A percentile compares a stretch with the other conserved stretches of the same genome.
Evolutionary conservation across 345 rosid genomes (phyloP).

Genomic region (Limnanthes douglasii): DNA sequence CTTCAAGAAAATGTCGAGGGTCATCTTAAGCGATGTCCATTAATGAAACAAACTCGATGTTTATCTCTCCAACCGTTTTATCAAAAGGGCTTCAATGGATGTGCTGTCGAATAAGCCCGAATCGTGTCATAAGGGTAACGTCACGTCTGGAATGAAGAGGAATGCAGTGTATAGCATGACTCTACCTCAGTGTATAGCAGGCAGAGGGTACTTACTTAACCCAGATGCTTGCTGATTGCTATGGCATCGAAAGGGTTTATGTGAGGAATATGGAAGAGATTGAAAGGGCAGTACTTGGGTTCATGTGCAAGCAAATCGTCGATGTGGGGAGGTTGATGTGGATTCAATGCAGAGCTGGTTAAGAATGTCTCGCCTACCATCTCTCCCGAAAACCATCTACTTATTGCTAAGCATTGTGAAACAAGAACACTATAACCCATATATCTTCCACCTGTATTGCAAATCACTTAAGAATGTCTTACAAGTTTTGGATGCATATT

Average conservation of each 20-base stretch:
- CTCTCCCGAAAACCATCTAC: constrained; percentile 75
- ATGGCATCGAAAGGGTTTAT: constrained; percentile 50
- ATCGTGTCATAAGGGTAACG: constrained; percentile 9
- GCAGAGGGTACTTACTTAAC: constrained; percentile 94
- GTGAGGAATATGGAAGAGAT: constrained; percentile 48
- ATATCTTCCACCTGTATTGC: too few species aligned
- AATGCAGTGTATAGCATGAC: constrained; percentile 40
- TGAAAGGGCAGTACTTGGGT: constrained; percentile 68
- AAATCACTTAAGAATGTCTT: too few species aligned
- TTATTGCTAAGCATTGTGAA: too few species aligned
- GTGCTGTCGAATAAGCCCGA: constrained; percentile 16
- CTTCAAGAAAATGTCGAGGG: constrained; percentile 66
- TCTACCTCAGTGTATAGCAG: constrained; percentile 63
- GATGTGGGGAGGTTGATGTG: constrained; percentile 76
- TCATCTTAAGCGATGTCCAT: constrained; percentile 73
- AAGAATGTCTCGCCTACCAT: constrained; percentile 60
- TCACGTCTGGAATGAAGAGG: constrained; percentile 80
- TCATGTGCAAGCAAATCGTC: constrained; percentile 76
- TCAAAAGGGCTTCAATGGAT: constrained; percentile 69
- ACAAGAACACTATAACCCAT: too few species aligned
- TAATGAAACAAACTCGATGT: too few species aligned
- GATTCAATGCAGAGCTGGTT: constrained; percentile 37
- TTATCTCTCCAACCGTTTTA: constrained; percentile 55
- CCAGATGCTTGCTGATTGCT: constrained; percentile 88
- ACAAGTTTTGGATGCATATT: too few species aligned